Conservation (phyloP, 495 filamentous ascomycete genomes). For the Penicillium manginii region DNA sequence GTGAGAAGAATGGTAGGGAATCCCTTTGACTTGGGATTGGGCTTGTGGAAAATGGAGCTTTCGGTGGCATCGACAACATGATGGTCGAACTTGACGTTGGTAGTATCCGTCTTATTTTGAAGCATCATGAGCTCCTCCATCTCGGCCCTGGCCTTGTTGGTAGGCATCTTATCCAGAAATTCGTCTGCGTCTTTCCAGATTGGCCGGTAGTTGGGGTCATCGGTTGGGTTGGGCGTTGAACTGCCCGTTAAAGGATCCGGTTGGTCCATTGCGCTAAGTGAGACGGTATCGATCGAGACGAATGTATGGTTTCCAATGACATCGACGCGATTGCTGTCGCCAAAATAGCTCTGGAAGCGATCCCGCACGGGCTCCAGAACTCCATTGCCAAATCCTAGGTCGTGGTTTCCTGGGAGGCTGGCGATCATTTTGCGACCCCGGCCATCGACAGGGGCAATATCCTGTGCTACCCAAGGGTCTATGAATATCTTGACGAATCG, state of each 20-base stretch:
- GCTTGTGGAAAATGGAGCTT: conserved; percentile 27
- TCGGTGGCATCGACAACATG: conserved; percentile 35
- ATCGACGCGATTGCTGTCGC: conserved; percentile 83
- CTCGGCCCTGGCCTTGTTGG: conserved; percentile 46
- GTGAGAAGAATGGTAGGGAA: conserved; percentile 86
- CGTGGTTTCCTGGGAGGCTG: conserved; percentile 92
- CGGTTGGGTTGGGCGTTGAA: conserved; percentile 32
- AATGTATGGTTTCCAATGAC: conserved; percentile 95
- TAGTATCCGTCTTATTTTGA: conserved; percentile 44
- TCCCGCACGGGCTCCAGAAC: conserved; percentile 78
- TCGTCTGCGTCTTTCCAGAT: conserved; percentile 78
- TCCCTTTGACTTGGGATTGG: conserved; percentile 38
- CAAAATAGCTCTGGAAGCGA: conserved; percentile 87
- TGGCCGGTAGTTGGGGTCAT: conserved; percentile 47
- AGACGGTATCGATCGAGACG: conserved; percentile 86
- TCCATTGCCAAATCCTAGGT: conserved; percentile 88
- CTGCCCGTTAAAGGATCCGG: conserved; percentile 52
- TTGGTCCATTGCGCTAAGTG: conserved; percentile 73
- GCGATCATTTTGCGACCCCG: conserved; percentile 70
- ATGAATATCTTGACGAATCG: conserved; percentile 82
- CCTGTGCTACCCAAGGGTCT: conserved; percentile 58
- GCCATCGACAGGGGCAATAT: conserved; percentile 35
- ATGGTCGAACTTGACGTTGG: conserved; percentile 54
- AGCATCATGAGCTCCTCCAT: conserved; percentile 44
- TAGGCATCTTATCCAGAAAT: conserved; percentile 69